Evolutionary conservation across 495 filamentous ascomycete genomes (phyloP), one percentile per base, ranked within the genome.

Genomic region (Chlorociboria aeruginascens): DNA sequence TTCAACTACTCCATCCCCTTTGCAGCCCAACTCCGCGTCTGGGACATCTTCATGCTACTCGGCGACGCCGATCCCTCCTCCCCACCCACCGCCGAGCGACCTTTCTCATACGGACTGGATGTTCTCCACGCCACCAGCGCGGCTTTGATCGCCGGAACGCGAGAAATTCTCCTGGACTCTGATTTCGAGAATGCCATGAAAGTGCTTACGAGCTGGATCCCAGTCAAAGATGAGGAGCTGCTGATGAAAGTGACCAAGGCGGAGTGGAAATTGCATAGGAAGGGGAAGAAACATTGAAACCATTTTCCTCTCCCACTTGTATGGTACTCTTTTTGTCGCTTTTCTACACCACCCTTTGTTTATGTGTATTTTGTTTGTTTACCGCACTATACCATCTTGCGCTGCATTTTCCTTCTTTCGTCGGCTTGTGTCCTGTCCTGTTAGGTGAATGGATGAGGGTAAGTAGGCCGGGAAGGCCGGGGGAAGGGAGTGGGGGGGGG

Each of bases 161-260:
- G 87, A 25, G 86, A 95, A 33, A 89, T 95, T 45, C 70, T 98
- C 14, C 74, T 99, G 1, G 89, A 95, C 53, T 86, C 84, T 6
- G 92, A 97, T 56, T 99, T 99, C 58, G 92, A 99, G 64, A 93
- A 94, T 57, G 82, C 83, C 11, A 99, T 99, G 92, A 96, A 96
- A 66, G 85, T 92, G 25, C 75, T 99, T 50, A 99, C 92, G 34
- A 86, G 84, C 48, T 96, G 86, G 83, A 81, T 99, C 33, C 93
- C 93, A 10, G 83, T 99, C 56, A 86, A 85, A 65, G 93, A 97
- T 51, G 86, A 93, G 62, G 92, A 99, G 60, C 61, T 95, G 32
- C 73, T 99, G 55, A 95, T 99, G 87, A 81, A 83, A 50, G 89
- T 99, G 16, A 79, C 87, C n/a, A 81, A 85, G 59, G 77, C 85